phyloP scores from a whole-genome alignment of 176 grass and related monocot genomes.

The Ensete glaucum region DNA sequence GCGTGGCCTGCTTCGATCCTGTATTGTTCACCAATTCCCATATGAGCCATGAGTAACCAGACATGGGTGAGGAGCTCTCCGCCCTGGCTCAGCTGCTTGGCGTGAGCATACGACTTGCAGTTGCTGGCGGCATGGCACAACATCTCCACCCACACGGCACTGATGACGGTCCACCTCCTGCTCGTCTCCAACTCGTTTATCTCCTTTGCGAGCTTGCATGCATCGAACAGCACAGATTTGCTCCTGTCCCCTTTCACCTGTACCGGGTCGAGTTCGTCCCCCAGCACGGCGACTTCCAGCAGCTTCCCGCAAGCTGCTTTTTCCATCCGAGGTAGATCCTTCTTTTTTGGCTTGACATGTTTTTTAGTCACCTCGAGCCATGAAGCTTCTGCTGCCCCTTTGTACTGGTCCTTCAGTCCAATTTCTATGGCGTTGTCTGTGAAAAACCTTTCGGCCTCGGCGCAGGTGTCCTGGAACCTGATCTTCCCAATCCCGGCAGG shows the following conservation, averaged over 20 bases:
- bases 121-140: background rate
- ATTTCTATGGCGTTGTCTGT: background rate
- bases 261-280: background rate
- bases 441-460: slow-evolving; percentile 42
- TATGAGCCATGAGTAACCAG: slow-evolving; percentile 30
- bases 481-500: slow-evolving; percentile 44
- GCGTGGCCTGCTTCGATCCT: slow-evolving; percentile 43
- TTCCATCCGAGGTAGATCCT: background rate
- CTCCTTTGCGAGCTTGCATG: slow-evolving; percentile 27
- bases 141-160: slow-evolving; percentile 16
- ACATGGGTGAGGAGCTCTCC: slow-evolving; percentile 8
- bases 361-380: too few relatives aligned
- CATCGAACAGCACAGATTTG: slow-evolving; percentile 51
- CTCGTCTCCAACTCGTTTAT: slow-evolving; percentile 1
- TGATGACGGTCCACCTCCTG: background rate
- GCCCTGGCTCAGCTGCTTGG: slow-evolving; percentile 4
- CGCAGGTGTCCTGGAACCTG: slow-evolving; percentile 42
- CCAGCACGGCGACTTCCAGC: background rate
- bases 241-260: slow-evolving; percentile 45
- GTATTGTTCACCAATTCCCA: slow-evolving; percentile 34
- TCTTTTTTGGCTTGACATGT: background rate
- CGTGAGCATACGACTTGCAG: background rate
- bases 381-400: too few relatives aligned
- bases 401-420: too few relatives aligned
- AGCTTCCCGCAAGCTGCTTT: background rate